Conservation (phyloP, 2,329 filamentous ascomycete species). For the Eutypa lata region DNA sequence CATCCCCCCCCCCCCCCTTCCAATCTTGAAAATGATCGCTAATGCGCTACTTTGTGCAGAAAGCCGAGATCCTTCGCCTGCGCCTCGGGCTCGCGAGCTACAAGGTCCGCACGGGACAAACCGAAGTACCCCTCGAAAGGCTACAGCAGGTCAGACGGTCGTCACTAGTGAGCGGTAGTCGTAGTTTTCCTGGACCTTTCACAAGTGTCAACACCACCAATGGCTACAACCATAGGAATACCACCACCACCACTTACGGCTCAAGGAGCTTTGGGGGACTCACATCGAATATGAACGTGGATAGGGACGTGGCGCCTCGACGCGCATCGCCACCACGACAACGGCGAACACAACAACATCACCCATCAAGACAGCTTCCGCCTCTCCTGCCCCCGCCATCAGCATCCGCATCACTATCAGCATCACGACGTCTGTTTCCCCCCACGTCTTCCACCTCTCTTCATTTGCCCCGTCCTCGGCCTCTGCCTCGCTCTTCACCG, state of each 20-base stretch:
- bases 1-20: background rate
- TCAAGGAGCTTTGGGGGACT: background rate
- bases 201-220: background rate
- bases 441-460: background rate
- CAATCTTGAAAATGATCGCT: background rate
- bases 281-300: no score
- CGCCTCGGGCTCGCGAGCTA: slow-evolving; percentile 71
- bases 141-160: slow-evolving; percentile 46
- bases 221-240: no score
- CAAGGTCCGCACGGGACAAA: slow-evolving; percentile 72
- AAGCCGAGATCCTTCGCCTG: slow-evolving; percentile 63
- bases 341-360: background rate
- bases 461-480: background rate
- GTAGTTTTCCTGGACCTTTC: background rate
- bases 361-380: slow-evolving; percentile 7
- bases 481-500: background rate
- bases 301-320: no score
- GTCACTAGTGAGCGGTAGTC: slow-evolving; percentile 13
- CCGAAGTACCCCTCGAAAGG: slow-evolving; percentile 59
- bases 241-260: background rate
- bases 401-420: no score
- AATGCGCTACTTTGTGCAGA: slow-evolving; percentile 35
- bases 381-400: background rate
- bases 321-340: no score
- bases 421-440: background rate